A percentile compares a stretch with the other conserved stretches of the same genome.
phyloP scores from a whole-genome alignment of 768 basidiomycete genomes.

The Astraeus odoratus region DNA sequence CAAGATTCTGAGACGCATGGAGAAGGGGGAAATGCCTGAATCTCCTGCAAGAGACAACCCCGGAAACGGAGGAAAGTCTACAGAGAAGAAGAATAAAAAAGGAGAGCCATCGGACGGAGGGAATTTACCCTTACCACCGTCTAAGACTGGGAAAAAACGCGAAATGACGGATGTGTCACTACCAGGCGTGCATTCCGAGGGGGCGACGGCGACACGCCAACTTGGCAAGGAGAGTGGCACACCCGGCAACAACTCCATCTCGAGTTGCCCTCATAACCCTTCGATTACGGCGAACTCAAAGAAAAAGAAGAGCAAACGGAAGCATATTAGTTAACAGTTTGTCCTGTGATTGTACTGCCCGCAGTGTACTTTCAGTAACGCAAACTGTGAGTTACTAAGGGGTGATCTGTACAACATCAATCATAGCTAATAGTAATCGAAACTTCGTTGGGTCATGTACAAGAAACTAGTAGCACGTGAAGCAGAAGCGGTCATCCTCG shows the following conservation, averaged over 20 bases:
- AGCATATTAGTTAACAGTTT: background rate
- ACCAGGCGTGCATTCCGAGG: too few relatives aligned
- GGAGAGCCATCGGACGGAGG: background rate
- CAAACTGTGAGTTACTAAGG: background rate
- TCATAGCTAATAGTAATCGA: background rate
- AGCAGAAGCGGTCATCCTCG: conserved; percentile 36
- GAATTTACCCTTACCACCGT: background rate
- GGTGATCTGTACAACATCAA: background rate
- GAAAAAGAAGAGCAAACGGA: conserved; percentile 2
- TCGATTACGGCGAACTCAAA: conserved; percentile 1
- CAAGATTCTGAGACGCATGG: conserved; percentile 9
- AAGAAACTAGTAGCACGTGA: background rate
- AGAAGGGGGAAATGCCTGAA: background rate
- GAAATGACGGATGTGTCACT: too few relatives aligned
- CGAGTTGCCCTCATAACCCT: conserved; percentile 2
- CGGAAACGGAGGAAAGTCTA: background rate
- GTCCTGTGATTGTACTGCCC: background rate
- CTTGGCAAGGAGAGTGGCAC: too few relatives aligned
- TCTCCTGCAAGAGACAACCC: background rate
- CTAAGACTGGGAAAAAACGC: conserved; percentile 7
- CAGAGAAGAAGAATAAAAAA: background rate
- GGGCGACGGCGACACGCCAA: too few relatives aligned
- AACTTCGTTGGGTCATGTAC: background rate
- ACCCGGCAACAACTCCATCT: background rate
- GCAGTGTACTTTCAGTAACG: background rate